Evolutionary conservation across 1,284 basidiomycete species (phyloP).

Genomic region (Ganoderma leucocontextum): DNA sequence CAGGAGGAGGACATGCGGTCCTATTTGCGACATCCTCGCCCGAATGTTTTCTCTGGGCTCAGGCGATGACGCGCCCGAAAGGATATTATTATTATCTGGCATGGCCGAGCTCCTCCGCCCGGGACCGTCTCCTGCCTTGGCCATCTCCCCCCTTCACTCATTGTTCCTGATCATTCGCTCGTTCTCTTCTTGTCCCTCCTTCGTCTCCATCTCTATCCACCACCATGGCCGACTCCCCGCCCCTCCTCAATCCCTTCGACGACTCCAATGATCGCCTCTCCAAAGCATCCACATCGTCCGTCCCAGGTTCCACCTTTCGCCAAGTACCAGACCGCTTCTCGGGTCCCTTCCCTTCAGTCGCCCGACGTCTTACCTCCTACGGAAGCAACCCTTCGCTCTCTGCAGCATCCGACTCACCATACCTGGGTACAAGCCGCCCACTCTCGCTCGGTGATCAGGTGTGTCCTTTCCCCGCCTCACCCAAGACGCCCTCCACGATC

Average conservation of each 20-base stretch:
- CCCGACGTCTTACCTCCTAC: constrained; percentile 32
- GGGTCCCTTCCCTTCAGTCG: constrained; percentile 27
- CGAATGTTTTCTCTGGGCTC: not conserved
- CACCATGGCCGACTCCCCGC: constrained; percentile 19
- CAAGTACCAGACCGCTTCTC: constrained; percentile 18
- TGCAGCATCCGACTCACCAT: constrained; percentile 40
- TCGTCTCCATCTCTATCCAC: constrained; percentile 6
- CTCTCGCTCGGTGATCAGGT: constrained; percentile 41
- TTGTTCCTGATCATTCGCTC: constrained; percentile 6
- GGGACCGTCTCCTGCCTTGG: not conserved
- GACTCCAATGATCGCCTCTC: constrained; percentile 22
- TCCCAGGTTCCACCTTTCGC: constrained; percentile 15
- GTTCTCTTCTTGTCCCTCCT: constrained; percentile 6
- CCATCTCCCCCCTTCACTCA: constrained; percentile 9
- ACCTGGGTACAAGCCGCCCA: constrained; percentile 39
- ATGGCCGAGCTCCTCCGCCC: constrained; percentile 8
- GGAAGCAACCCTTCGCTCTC: constrained; percentile 36
- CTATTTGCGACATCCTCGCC: not conserved
- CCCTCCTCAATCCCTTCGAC: constrained; percentile 16
- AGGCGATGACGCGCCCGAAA: not conserved
- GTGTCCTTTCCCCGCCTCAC: constrained; percentile 13
- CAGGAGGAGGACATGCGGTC: not conserved
- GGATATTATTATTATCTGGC: constrained; percentile 7
- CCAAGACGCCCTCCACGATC: not conserved
- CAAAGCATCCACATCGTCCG: constrained; percentile 20